phyloP scores from a whole-genome alignment of 441 rosid genomes.

The Arabidopsis lyrata region DNA sequence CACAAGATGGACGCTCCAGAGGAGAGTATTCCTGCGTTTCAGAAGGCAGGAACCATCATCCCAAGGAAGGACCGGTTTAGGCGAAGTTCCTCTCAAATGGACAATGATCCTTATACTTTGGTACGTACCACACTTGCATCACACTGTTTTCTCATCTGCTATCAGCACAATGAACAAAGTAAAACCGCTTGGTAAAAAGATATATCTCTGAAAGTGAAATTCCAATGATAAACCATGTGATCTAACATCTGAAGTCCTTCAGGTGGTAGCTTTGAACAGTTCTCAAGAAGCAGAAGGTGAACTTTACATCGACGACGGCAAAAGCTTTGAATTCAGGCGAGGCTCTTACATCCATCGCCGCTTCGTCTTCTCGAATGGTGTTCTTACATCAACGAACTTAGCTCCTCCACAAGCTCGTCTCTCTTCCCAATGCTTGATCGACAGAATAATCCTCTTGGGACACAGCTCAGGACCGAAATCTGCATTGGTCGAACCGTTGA shows the following conservation, averaged over 20 bases:
- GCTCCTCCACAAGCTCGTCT: conserved; percentile 53
- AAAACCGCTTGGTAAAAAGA: neutral
- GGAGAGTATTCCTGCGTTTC: conserved; percentile 93
- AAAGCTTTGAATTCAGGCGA: conserved; percentile 69
- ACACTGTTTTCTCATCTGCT: neutral
- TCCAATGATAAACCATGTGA: neutral
- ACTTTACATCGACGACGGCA: conserved; percentile 92
- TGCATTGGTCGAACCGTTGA: conserved; percentile 73
- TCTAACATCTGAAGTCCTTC: conserved; percentile 6
- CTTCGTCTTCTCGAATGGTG: conserved; percentile 74
- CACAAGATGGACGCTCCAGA: conserved; percentile 84
- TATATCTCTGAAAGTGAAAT: neutral
- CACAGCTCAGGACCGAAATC: conserved; percentile 55
- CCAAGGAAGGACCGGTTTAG: conserved; percentile 94
- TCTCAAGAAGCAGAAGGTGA: conserved; percentile 92
- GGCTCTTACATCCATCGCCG: conserved; percentile 88
- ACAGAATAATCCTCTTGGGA: conserved; percentile 87
- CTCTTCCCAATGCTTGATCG: conserved; percentile 65
- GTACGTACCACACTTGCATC: conserved; percentile 51
- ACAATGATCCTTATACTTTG: conserved; percentile 95
- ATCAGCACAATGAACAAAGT: neutral
- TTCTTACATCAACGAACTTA: conserved; percentile 67
- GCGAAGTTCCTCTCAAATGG: conserved; percentile 95
- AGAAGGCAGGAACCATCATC: conserved; percentile 95
- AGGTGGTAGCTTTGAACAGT: conserved; percentile 97